These are phyloP conservation scores for Cymodocea nodosa DNA, from an alignment of 116 monocot genomes.

Conservation along the genomic window DNA sequence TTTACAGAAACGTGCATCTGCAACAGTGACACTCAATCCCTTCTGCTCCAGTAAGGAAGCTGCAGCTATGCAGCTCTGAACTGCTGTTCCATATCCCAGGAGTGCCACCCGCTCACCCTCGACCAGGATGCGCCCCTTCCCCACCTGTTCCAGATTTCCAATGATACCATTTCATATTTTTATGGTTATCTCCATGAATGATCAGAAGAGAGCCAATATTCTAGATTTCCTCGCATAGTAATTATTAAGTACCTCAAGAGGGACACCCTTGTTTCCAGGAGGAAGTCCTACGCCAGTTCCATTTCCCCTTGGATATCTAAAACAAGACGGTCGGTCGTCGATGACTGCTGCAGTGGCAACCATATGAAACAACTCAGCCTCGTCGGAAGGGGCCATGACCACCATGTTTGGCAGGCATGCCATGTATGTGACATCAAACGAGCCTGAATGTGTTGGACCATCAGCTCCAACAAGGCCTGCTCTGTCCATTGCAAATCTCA, in stretches of 20 bases:
- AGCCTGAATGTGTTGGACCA: conserved; percentile 86
- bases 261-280: conserved; percentile 74
- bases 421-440: conserved; percentile 95
- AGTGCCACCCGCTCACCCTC: conserved; percentile 86
- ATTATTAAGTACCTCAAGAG: conserved; percentile 55
- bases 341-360: conserved; percentile 90
- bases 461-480: conserved; percentile 95
- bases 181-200: neutral
- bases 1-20: conserved; percentile 91
- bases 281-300: conserved; percentile 72
- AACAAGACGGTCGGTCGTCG: conserved; percentile 74
- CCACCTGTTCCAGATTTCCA: conserved; percentile 33
- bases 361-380: conserved; percentile 95
- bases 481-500: conserved; percentile 92
- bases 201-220: neutral
- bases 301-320: conserved; percentile 86
- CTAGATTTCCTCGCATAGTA: neutral
- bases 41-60: conserved; percentile 41
- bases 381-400: conserved; percentile 93
- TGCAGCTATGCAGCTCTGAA: conserved; percentile 78
- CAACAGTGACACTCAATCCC: conserved; percentile 71
- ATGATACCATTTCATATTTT: neutral
- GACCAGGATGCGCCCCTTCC: conserved; percentile 61
- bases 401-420: conserved; percentile 96
- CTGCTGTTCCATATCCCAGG: conserved; percentile 81